phyloP scores from a whole-genome alignment of 2,329 filamentous ascomycete genomes.

The Zasmidium angulare region DNA sequence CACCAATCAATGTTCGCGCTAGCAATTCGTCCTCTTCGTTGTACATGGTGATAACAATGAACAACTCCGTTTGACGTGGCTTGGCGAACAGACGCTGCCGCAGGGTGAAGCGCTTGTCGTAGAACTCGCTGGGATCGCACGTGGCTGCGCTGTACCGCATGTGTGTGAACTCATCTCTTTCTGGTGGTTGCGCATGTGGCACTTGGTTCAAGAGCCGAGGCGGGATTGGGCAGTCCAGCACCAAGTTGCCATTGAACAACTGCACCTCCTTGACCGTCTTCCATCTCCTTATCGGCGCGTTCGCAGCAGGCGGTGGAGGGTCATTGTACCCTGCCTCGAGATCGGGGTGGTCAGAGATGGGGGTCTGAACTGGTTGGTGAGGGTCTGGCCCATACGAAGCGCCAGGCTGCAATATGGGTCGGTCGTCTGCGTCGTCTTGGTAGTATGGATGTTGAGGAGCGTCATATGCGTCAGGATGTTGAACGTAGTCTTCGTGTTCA shows the following conservation, averaged over 20 bases:
- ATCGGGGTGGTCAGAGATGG: conserved; percentile 43
- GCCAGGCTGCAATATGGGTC: conserved; percentile 72
- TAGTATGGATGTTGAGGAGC: conserved; percentile 53
- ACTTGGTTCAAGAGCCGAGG: conserved; percentile 84
- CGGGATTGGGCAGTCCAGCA: conserved; percentile 93
- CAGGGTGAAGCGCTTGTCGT: conserved; percentile 83
- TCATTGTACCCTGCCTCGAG: conserved; percentile 41
- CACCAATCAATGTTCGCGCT: conserved; percentile 90
- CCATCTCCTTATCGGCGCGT: conserved; percentile 75
- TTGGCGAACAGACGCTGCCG: conserved; percentile 91
- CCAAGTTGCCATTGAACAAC: conserved; percentile 92
- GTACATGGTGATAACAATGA: conserved; percentile 98
- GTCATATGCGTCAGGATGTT: conserved; percentile 51
- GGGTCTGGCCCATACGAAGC: conserved; percentile 63
- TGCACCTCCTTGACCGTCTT: conserved; percentile 98
- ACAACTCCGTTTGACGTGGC: conserved; percentile 86
- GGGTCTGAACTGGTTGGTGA: conserved; percentile 37
- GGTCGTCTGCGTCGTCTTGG: conserved; percentile 66
- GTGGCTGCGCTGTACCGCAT: conserved; percentile 95
- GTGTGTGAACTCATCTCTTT: conserved; percentile 86
- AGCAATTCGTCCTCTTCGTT: conserved; percentile 98
- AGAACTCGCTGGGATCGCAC: conserved; percentile 87
- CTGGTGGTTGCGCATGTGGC: conserved; percentile 72
- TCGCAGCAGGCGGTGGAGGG: conserved; percentile 52
- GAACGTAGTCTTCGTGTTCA: conserved; percentile 78